These are phyloP conservation scores for Lasiodiplodia citricola DNA, from an alignment of 2,329 filamentous ascomycete genomes.

Conservation along the genomic window DNA sequence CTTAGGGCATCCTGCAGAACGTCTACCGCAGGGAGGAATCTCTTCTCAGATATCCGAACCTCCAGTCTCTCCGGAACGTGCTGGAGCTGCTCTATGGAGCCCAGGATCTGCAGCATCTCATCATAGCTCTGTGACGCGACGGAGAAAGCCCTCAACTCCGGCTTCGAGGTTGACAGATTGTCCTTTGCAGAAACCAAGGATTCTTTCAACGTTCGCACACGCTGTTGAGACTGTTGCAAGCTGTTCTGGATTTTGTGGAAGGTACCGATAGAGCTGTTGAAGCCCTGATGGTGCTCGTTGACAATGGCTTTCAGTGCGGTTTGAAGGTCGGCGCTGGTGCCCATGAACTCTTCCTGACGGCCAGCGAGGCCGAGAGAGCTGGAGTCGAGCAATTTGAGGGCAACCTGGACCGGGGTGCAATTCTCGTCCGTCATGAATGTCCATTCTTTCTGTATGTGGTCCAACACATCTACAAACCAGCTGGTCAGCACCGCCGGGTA, in stretches of 20 bases:
- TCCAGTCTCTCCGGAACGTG: conserved; percentile 91
- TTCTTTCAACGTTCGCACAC: conserved; percentile 81
- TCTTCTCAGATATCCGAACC: conserved; percentile 93
- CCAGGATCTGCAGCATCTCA: conserved; percentile 80
- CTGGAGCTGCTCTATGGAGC: conserved; percentile 76
- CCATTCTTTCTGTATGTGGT: conserved; percentile 88
- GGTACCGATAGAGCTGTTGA: conserved; percentile 98
- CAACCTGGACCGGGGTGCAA: conserved; percentile 90
- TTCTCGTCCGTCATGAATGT: conserved; percentile 86
- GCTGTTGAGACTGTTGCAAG: conserved; percentile 85
- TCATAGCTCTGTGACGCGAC: conserved; percentile 89
- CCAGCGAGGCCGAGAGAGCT: conserved; percentile 92
- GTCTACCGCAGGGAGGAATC: conserved; percentile 90
- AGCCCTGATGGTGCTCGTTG: conserved; percentile 98
- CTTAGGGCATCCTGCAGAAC: conserved; percentile 86
- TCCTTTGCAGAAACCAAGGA: conserved; percentile 81
- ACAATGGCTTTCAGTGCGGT: conserved; percentile 92
- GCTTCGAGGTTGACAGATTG: conserved; percentile 82
- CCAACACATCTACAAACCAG: conserved; percentile 63
- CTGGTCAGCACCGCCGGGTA: conserved; percentile 26
- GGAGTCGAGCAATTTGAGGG: conserved; percentile 90
- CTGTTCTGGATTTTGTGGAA: conserved; percentile 98
- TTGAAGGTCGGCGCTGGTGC: conserved; percentile 87
- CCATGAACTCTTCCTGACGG: conserved; percentile 83
- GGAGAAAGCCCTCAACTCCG: conserved; percentile 88